Conservation (phyloP, 176 grass and related monocot species). For the Oryza meyeriana region DNA sequence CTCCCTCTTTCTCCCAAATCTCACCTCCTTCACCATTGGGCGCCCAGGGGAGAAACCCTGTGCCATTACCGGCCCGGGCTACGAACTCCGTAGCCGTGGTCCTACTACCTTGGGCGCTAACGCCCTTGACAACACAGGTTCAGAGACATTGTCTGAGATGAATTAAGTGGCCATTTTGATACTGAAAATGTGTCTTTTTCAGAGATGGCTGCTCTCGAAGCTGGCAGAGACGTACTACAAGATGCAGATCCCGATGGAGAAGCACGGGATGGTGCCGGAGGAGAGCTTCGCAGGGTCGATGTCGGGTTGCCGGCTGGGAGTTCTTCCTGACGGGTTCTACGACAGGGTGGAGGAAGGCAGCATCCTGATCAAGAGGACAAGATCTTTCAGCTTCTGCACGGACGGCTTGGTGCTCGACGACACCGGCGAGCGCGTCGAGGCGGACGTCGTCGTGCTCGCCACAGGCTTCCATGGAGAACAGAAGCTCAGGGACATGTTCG, state of each 20-base stretch:
- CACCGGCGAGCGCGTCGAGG: background rate
- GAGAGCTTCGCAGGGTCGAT: constrained; percentile 30
- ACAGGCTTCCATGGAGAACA: constrained; percentile 64
- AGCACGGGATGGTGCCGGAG: constrained; percentile 53
- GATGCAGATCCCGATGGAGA: constrained; percentile 41
- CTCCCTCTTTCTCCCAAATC: too few relatives aligned
- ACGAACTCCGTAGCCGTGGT: too few relatives aligned
- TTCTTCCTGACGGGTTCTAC: constrained; percentile 54
- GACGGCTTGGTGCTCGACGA: constrained; percentile 46
- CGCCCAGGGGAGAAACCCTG: too few relatives aligned
- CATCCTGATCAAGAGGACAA: constrained; percentile 26
- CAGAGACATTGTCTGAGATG: too few relatives aligned
- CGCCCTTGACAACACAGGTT: too few relatives aligned
- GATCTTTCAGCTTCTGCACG: constrained; percentile 38
- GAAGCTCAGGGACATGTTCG: constrained; percentile 56
- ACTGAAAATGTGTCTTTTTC: background rate
- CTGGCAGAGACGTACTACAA: constrained; percentile 35
- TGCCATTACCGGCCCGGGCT: too few relatives aligned
- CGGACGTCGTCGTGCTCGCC: constrained; percentile 54
- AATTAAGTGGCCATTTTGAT: too few relatives aligned
- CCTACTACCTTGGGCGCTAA: too few relatives aligned
- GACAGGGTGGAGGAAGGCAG: constrained; percentile 47
- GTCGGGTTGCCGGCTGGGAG: constrained; percentile 23
- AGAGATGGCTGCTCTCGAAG: constrained; percentile 43
- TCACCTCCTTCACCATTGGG: too few relatives aligned